phyloP scores from a whole-genome alignment of 495 filamentous ascomycete species.

The Astrothelium subdiscretum region DNA sequence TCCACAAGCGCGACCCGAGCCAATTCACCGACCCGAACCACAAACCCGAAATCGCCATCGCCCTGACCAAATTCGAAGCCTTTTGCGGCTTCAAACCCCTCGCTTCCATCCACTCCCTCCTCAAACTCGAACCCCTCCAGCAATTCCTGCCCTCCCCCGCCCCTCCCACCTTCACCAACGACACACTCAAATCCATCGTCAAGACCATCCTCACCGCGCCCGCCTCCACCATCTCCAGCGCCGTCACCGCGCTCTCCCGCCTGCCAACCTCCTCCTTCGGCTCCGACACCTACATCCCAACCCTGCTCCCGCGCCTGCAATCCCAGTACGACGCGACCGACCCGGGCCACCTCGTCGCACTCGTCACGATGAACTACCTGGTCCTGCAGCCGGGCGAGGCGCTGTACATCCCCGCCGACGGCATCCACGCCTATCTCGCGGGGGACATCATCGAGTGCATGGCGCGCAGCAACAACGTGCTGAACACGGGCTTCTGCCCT shows the following conservation, averaged over 20 bases:
- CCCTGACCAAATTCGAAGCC: conserved; percentile 64
- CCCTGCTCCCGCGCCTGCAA: conserved; percentile 51
- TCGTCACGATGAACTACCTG: conserved; percentile 65
- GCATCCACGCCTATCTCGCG: conserved; percentile 65
- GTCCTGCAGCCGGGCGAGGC: conserved; percentile 52
- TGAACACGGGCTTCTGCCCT: conserved; percentile 66
- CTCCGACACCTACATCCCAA: conserved; percentile 44
- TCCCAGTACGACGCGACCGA: conserved; percentile 52
- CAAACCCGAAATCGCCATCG: conserved; percentile 75
- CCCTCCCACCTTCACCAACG: conserved; percentile 42
- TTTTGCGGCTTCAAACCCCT: conserved; percentile 69
- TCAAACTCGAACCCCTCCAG: conserved; percentile 43
- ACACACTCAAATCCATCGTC: conserved; percentile 49
- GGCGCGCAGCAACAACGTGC: conserved; percentile 70
- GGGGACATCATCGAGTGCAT: conserved; percentile 82
- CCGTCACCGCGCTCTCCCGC: conserved; percentile 38
- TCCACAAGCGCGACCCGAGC: conserved; percentile 52
- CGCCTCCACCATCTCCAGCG: conserved; percentile 37
- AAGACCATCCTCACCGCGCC: conserved; percentile 43
- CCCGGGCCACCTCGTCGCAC: conserved; percentile 52
- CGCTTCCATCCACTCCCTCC: conserved; percentile 45
- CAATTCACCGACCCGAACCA: conserved; percentile 64
- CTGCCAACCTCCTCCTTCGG: conserved; percentile 41
- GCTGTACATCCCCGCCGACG: conserved; percentile 65
- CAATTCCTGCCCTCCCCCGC: conserved; percentile 37